Evolutionary conservation across 345 rosid species (phyloP), one percentile per base, ranked within the genome.

Genomic region (Aquilaria sinensis): DNA sequence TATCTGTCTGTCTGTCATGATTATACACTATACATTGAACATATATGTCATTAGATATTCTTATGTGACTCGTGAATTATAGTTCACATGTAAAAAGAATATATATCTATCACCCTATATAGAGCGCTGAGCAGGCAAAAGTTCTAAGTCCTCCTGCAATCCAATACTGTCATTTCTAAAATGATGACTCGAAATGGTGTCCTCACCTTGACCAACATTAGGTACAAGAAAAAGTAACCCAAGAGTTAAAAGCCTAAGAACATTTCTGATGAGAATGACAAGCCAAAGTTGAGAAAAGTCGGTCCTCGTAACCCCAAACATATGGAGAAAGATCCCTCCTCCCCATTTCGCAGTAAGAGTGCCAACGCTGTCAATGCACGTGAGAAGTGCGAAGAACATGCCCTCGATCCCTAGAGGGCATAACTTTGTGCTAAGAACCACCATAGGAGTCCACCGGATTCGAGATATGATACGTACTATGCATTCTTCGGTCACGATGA

Each of bases 341-440:
- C 80, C 60, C 83, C 82, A 81, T 74, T 86, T 86, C 37, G 94
- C 81, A 56, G 87, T 68, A 55, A 89, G 78, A 10, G 66, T 57
- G 34, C 96, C 94, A 14, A 85, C 69, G 68, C 86, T 85, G 64
- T 88, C 94, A 0, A 89, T 87, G 75, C 90, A 81, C 95, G 82
- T 90, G 31, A 87, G 57, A 31, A 90, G 76, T 51, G 92, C 97
- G 50, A 83, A 87, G 50, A 90, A 85, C 1, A 90, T 85, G 47
- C 96, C 97, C 66, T 87, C 92, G 15, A 85, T 90, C 63, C 97
- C 92, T 31, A 77, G 50, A 67, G 96, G 96, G 68, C 96, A 88
- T 2, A 90, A 85, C 72, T 79, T 66, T 5, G 92, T 85, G 74
- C 90, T 87, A 16, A 90, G 69, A 13, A 90, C 84, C 2, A 87